Evolutionary conservation across 202 grass and related monocot species (phyloP).

Genomic region (Panicum hallii): DNA sequence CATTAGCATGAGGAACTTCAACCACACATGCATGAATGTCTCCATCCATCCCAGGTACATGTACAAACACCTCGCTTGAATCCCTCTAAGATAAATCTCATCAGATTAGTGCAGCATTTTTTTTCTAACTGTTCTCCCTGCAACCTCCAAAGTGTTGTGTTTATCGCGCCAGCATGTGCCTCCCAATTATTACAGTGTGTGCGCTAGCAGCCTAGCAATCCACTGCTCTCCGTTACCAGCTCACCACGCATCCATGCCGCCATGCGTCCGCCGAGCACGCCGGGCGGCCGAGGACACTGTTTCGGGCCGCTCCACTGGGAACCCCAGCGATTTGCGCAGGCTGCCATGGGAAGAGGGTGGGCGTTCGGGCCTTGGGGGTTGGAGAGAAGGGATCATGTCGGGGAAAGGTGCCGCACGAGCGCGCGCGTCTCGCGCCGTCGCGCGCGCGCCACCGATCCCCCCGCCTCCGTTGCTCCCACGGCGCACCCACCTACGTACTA

Average conservation of each 20-base stretch:
- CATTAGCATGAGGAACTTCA: no score
- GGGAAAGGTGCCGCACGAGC: constrained; percentile 20
- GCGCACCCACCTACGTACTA: not conserved
- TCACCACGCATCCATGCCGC: not conserved
- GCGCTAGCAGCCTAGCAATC: not conserved
- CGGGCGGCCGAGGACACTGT: not conserved
- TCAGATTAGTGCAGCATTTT: no score
- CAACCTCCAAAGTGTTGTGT: no score
- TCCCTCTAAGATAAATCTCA: no score
- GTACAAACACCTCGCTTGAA: no score
- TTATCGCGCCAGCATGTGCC: not conserved
- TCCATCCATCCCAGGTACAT: no score
- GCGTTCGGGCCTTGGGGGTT: not conserved
- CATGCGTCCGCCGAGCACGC: not conserved
- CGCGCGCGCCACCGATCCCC: not conserved
- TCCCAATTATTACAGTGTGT: not conserved
- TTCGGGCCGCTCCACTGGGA: not conserved
- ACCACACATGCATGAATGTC: no score
- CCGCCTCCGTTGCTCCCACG: constrained; percentile 26
- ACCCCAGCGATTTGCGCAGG: constrained; percentile 5
- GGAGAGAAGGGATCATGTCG: not conserved
- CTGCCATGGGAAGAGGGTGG: not conserved
- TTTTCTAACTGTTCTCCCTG: no score
- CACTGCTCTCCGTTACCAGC: not conserved
- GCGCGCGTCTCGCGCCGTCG: constrained; percentile 28